Evolutionary conservation across 2,329 filamentous ascomycete species (phyloP).

Genomic region (Colletotrichum zoysiae): DNA sequence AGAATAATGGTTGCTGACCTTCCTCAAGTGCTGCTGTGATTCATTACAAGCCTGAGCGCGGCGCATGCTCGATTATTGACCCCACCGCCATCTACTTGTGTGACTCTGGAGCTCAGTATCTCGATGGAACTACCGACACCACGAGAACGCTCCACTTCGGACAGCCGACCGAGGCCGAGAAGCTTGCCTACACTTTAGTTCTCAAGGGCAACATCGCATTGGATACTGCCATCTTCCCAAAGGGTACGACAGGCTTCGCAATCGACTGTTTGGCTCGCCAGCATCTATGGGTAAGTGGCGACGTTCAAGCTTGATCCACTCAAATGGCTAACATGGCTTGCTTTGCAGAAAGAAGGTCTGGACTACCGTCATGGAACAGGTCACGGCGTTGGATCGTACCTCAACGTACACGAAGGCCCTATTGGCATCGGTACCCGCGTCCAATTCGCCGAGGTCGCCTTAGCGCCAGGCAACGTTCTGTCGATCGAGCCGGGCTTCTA

Average conservation of each 20-base stretch:
- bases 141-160: conserved; percentile 95
- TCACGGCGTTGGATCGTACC: conserved; percentile 92
- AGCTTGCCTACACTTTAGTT: conserved; percentile 91
- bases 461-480: conserved; percentile 93
- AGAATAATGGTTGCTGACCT: not conserved
- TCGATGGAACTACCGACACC: conserved; percentile 95
- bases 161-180: conserved; percentile 84
- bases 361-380: conserved; percentile 98
- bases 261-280: conserved; percentile 91
- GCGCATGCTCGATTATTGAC: conserved; percentile 85
- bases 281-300: conserved; percentile 81
- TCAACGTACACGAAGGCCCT: conserved; percentile 97
- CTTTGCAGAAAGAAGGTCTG: conserved; percentile 74
- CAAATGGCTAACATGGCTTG: conserved; percentile 42
- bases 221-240: conserved; percentile 89
- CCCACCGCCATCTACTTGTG: conserved; percentile 91
- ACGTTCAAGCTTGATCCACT: not conserved
- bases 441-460: conserved; percentile 89
- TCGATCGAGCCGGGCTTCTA: conserved; percentile 98
- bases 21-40: conserved; percentile 84
- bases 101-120: conserved; percentile 96
- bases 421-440: conserved; percentile 95
- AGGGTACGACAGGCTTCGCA: conserved; percentile 93
- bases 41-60: conserved; percentile 91
- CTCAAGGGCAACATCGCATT: conserved; percentile 94